Conservation (phyloP, 1,284 basidiomycete species). For the Fomes fomentarius region DNA sequence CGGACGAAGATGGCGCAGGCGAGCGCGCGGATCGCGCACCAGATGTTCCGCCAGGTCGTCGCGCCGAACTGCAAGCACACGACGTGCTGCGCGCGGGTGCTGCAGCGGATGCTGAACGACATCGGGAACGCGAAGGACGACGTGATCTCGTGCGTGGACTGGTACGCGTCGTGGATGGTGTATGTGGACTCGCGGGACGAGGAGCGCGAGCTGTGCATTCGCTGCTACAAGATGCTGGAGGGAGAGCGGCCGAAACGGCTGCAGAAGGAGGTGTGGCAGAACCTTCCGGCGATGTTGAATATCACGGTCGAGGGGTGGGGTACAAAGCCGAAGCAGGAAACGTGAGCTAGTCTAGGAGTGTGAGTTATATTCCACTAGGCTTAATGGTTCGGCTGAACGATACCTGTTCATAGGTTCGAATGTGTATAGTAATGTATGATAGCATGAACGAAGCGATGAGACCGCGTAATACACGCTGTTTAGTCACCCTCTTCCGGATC, state of each 20-base stretch:
- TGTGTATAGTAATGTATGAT: background rate
- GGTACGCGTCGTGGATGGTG: conserved; percentile 21
- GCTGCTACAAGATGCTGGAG: conserved; percentile 24
- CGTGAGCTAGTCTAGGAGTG: background rate
- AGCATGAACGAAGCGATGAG: background rate
- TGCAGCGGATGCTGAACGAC: conserved; percentile 26
- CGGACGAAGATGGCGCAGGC: conserved; percentile 22
- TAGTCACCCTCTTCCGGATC: no score
- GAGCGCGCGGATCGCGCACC: conserved; percentile 24
- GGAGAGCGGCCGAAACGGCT: conserved; percentile 18
- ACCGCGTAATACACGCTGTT: no score
- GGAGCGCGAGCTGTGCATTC: conserved; percentile 19
- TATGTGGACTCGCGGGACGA: conserved; percentile 22
- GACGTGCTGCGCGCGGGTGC: conserved; percentile 19
- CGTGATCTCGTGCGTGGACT: conserved; percentile 21
- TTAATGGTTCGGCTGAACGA: no score
- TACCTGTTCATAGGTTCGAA: background rate
- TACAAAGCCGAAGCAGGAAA: conserved; percentile 1
- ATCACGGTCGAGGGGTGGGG: conserved; percentile 14
- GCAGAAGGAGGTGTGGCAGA: conserved; percentile 22
- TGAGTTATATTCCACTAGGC: background rate
- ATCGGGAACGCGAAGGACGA: conserved; percentile 31
- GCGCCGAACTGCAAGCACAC: conserved; percentile 14
- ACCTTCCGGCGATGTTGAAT: conserved; percentile 20
- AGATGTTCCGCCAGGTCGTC: conserved; percentile 21